Percentiles rank a stretch among this genome's conserved stretches.
phyloP scores from a whole-genome alignment of 2,329 filamentous ascomycete species.

The Cladorrhinum sp. region DNA sequence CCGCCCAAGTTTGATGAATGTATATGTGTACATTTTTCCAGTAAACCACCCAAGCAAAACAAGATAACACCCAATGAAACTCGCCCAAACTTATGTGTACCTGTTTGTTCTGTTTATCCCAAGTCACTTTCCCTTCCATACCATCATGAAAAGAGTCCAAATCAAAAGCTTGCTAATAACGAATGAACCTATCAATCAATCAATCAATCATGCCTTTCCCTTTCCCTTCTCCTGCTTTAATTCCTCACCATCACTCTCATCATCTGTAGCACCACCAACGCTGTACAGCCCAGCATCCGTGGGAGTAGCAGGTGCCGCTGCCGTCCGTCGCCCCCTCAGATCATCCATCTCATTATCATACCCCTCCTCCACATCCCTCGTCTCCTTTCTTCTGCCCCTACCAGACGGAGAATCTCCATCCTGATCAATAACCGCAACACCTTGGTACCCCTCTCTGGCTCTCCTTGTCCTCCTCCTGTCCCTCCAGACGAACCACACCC shows the following conservation, averaged over 20 bases:
- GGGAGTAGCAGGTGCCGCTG: conserved; percentile 30
- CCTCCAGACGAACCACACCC: conserved; percentile 71
- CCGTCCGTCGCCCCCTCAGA: conserved; percentile 49
- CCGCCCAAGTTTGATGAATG: background rate
- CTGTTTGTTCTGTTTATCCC: background rate
- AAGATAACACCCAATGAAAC: background rate
- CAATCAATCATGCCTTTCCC: conserved; percentile 14
- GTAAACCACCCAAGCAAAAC: background rate
- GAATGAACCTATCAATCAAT: background rate
- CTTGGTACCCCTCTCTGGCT: conserved; percentile 53
- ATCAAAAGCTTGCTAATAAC: background rate
- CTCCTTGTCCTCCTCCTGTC: conserved; percentile 55
- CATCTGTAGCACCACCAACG: conserved; percentile 56
- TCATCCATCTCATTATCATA: conserved; percentile 63
- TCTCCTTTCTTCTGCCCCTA: conserved; percentile 41
- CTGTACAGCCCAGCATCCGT: conserved; percentile 47
- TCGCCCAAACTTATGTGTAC: background rate
- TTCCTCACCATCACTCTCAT: conserved; percentile 48
- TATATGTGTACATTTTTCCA: background rate
- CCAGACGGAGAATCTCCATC: conserved; percentile 18
- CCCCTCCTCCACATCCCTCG: conserved; percentile 58
- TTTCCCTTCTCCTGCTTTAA: conserved; percentile 23
- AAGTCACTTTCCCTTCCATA: background rate
- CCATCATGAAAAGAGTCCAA: background rate
- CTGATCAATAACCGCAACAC: conserved; percentile 40